phyloP scores from a whole-genome alignment of 208 protist genomes.

The Trypanosoma boissoni region DNA sequence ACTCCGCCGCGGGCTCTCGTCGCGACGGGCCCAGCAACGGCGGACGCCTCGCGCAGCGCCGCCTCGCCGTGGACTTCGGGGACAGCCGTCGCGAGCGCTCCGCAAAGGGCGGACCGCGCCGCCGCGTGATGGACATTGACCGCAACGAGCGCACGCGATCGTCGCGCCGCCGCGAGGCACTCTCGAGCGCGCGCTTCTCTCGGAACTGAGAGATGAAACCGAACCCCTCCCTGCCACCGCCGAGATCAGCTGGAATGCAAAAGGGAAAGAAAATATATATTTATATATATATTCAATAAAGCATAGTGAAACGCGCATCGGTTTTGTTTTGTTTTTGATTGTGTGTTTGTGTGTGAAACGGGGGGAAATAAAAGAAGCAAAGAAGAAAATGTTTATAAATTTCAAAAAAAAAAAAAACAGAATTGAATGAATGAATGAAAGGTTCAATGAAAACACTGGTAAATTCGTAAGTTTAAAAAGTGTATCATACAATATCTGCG shows the following conservation, averaged over 20 bases:
- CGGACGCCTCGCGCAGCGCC: conserved; percentile 4
- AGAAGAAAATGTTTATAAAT: neutral
- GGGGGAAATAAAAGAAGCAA: neutral
- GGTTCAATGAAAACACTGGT: neutral
- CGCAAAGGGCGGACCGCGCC: conserved; percentile 43
- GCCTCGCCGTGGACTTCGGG: conserved; percentile 19
- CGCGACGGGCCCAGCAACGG: neutral
- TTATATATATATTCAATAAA: neutral
- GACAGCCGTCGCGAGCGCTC: conserved; percentile 36
- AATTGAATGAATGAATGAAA: neutral
- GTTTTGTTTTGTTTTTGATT: conserved; percentile 6
- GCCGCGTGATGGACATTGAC: conserved; percentile 37
- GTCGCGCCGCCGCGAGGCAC: conserved; percentile 40
- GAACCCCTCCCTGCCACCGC: too few species aligned
- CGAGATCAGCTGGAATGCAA: neutral
- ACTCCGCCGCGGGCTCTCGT: neutral
- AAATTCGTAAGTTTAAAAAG: neutral
- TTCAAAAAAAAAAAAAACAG: neutral
- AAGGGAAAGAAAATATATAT: neutral
- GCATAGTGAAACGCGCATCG: neutral
- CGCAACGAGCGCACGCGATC: conserved; percentile 64
- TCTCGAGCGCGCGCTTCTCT: conserved; percentile 53
- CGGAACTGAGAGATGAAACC: conserved; percentile 45
- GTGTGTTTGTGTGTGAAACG: conserved; percentile 18
- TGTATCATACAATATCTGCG: neutral